A percentile compares a stretch with the other conserved stretches of the same genome.
Conservation (phyloP, 2,329 filamentous ascomycete species). For the Sporothrix pseudoabietina region DNA sequence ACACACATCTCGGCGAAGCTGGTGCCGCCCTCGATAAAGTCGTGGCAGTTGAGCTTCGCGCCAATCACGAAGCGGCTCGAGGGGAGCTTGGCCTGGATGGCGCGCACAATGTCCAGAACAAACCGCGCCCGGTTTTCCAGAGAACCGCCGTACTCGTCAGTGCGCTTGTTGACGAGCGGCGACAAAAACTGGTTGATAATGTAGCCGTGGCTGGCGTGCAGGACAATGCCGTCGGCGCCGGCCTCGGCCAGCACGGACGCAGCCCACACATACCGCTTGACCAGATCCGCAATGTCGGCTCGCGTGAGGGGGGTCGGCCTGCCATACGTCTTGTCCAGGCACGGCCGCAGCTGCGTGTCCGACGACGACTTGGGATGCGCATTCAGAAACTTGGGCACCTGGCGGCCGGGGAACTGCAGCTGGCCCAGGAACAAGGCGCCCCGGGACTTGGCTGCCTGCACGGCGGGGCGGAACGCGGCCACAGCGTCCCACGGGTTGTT, state of each 20-base stretch:
- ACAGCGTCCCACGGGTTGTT: conserved; percentile 15
- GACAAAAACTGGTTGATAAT: conserved; percentile 19
- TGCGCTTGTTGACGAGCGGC: conserved; percentile 17
- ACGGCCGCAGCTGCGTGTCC: not conserved
- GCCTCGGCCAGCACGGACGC: conserved; percentile 7
- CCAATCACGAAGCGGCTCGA: not conserved
- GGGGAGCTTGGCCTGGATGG: conserved; percentile 10
- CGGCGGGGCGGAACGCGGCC: not conserved
- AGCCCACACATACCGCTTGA: not conserved
- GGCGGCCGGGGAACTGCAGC: conserved; percentile 15
- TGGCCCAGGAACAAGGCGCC: conserved; percentile 7
- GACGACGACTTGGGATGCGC: conserved; percentile 4
- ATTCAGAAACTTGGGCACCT: conserved; percentile 16
- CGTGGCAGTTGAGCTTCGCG: conserved; percentile 21
- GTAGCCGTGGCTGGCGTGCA: conserved; percentile 21
- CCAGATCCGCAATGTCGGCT: not conserved
- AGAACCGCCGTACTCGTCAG: conserved; percentile 10
- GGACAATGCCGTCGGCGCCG: conserved; percentile 11
- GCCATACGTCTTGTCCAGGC: conserved; percentile 18
- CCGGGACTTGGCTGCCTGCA: conserved; percentile 12
- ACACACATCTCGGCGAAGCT: conserved; percentile 14
- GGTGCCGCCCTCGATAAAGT: conserved; percentile 17
- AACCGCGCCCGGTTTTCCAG: conserved; percentile 15
- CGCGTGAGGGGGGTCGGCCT: not conserved
- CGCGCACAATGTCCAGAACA: conserved; percentile 15